Base-by-base conservation (phyloP, 108 stramenopile genomes). In the Thalassiosira profunda region DNA sequence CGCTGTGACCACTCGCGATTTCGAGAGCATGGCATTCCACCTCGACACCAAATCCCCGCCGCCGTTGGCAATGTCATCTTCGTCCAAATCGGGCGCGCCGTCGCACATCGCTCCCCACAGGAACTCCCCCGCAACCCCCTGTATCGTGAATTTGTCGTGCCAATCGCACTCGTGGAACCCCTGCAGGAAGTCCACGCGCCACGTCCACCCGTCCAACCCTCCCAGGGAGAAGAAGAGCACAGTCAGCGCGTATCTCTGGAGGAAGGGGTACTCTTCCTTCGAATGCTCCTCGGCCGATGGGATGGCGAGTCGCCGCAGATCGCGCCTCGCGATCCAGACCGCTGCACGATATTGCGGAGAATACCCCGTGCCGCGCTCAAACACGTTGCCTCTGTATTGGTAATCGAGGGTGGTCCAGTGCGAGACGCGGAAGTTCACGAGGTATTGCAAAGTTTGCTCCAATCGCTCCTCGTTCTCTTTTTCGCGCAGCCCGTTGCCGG, bases 161-260 rank as follows among this genome's bases (percentile, higher is more conserved):
- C 76, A 68, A 1, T 18, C 45, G 38, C 76, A 77, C 43, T 77
- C 76, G 64, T 77, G 76, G 40, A 18, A 49, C 1, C 62, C 67
- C 7, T 33, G 58, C 29, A 77, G 24, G 35, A 77, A 77, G 6
- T 55, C 23, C 26, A 59, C 14, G 1, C 20, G 14, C 23, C 40
- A 68, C 0, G 17, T 0, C 75, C 75, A 76, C 33, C 26, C 5
- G n/a, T n/a, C n/a, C 20, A n/a, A 4, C 30, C 74, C 74, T 2
- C 76, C 76, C 31, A 48, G 57, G 1, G 67, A 26, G 21, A 77
- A 69, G 45, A 63, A 77, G 23, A 77, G 21, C 7, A 67, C 52
- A 3, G 76, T 67, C 1, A 77, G 36, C n/a, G 67, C 41, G 23
- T 77, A 77, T 31, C 76, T 45, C 35, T 77, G 76, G 6, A 77